phyloP scores from a whole-genome alignment of 2,329 filamentous ascomycete species.

The Sclerotinia trifoliorum region DNA sequence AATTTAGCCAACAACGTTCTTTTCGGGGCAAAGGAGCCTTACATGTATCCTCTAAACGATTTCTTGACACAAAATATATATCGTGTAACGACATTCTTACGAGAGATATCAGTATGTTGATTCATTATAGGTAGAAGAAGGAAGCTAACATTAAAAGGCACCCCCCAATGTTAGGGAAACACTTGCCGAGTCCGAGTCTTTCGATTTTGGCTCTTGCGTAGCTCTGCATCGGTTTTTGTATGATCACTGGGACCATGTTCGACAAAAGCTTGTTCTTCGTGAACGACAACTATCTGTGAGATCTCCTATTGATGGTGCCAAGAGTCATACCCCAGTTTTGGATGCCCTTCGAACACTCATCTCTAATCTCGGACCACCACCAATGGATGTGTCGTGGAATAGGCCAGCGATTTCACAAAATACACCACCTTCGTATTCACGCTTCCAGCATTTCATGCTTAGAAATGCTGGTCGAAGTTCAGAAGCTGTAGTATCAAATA shows the following conservation, averaged over 20 bases:
- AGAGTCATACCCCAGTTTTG: slow-evolving; percentile 55
- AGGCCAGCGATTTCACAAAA: slow-evolving; percentile 64
- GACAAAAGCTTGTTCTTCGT: slow-evolving; percentile 60
- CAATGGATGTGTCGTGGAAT: slow-evolving; percentile 68
- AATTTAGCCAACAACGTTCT: slow-evolving; percentile 71
- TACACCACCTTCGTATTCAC: slow-evolving; percentile 61
- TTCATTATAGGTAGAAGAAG: not conserved
- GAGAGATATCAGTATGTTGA: slow-evolving; percentile 61
- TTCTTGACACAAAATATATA: slow-evolving; percentile 69
- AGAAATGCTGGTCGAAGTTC: slow-evolving; percentile 64
- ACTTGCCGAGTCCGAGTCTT: slow-evolving; percentile 49
- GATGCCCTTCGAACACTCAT: slow-evolving; percentile 62
- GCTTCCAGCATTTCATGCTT: slow-evolving; percentile 72
- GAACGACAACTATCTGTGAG: slow-evolving; percentile 58
- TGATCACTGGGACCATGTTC: slow-evolving; percentile 69
- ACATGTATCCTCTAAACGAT: slow-evolving; percentile 69
- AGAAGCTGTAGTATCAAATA: slow-evolving; percentile 62
- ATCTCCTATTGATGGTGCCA: slow-evolving; percentile 53
- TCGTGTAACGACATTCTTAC: slow-evolving; percentile 62
- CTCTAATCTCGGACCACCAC: slow-evolving; percentile 64
- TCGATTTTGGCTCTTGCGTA: slow-evolving; percentile 70
- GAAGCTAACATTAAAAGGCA: slow-evolving; percentile 41
- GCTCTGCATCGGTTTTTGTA: slow-evolving; percentile 67
- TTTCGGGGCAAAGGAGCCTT: slow-evolving; percentile 69
- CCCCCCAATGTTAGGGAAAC: slow-evolving; percentile 50